phyloP scores from a whole-genome alignment of 495 filamentous ascomycete genomes.

The Podospora appendiculata region DNA sequence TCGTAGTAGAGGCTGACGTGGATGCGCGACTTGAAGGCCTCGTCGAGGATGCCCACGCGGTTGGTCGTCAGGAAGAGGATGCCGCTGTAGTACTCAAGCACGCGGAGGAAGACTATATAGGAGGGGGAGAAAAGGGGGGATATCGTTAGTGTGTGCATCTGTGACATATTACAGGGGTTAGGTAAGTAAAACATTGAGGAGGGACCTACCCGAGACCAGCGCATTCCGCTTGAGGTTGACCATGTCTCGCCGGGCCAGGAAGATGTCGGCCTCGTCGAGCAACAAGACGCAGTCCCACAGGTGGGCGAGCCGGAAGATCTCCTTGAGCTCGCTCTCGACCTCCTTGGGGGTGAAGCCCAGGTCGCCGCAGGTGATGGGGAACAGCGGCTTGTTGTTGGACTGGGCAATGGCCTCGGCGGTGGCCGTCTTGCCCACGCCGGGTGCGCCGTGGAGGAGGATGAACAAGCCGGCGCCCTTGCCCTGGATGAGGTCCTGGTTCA shows the following conservation, averaged over 20 bases:
- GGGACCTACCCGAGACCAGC: constrained; percentile 27
- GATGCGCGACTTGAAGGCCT: constrained; percentile 42
- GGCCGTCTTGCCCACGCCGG: constrained; percentile 54
- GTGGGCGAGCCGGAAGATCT: constrained; percentile 41
- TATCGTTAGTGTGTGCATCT: constrained; percentile 1
- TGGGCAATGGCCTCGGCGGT: constrained; percentile 49
- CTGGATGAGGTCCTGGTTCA: constrained; percentile 54
- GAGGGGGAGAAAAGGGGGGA: constrained; percentile 33
- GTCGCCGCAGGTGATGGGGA: constrained; percentile 48
- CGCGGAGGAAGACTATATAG: constrained; percentile 37
- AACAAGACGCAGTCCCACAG: constrained; percentile 51
- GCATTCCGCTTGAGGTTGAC: constrained; percentile 39
- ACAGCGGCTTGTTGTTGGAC: constrained; percentile 41
- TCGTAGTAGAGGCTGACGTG: constrained; percentile 42
- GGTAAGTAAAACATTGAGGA: no score
- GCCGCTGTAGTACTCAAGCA: constrained; percentile 45
- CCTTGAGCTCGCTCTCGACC: constrained; percentile 31
- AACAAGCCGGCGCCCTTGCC: constrained; percentile 51
- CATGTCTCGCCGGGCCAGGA: constrained; percentile 34
- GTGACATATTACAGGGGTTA: no score
- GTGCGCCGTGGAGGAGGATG: constrained; percentile 42
- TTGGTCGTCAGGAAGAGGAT: constrained; percentile 47
- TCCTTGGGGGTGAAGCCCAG: constrained; percentile 36
- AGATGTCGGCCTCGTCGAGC: constrained; percentile 46
- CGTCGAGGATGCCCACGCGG: constrained; percentile 37